Conservation (phyloP, 2,329 filamentous ascomycete species). For the Neonectria neomacrospora region DNA sequence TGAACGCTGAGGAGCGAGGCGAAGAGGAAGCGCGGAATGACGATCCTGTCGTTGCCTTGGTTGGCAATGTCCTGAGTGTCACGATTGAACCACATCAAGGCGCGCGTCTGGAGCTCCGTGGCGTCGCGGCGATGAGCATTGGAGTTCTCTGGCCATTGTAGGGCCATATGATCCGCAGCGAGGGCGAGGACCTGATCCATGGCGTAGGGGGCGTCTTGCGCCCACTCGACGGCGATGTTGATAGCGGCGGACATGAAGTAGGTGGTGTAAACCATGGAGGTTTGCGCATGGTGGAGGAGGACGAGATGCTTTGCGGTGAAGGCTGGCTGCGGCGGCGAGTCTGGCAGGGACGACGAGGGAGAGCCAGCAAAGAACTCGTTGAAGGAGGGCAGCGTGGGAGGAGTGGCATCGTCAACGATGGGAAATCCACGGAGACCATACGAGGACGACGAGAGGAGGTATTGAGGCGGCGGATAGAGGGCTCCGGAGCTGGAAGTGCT, state of each 20-base stretch:
- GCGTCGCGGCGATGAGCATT: conserved; percentile 48
- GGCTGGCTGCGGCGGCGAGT: conserved; percentile 31
- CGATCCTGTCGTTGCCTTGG: conserved; percentile 38
- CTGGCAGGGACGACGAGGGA: conserved; percentile 24
- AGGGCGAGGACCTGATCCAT: conserved; percentile 60
- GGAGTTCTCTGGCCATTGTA: conserved; percentile 34
- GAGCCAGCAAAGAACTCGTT: conserved; percentile 36
- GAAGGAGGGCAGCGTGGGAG: conserved; percentile 39
- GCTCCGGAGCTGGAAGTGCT: conserved; percentile 34
- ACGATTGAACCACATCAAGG: conserved; percentile 53
- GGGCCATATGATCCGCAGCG: conserved; percentile 54
- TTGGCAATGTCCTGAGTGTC: conserved; percentile 43
- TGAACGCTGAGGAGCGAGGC: conserved; percentile 58
- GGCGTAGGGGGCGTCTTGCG: conserved; percentile 54
- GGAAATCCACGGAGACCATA: conserved; percentile 20
- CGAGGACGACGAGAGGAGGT: conserved; percentile 33
- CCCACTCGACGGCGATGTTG: conserved; percentile 48
- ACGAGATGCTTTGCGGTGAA: conserved; percentile 54
- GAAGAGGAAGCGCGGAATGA: conserved; percentile 58
- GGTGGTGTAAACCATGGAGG: conserved; percentile 38
- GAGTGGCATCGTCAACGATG: conserved; percentile 19
- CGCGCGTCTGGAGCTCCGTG: conserved; percentile 58
- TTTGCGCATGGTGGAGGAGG: conserved; percentile 53
- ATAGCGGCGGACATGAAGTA: conserved; percentile 41
- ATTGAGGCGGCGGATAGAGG: conserved; percentile 23